These are phyloP conservation scores for Tephrocybe sp. DNA, from an alignment of 768 basidiomycete genomes.

Conservation along the genomic window DNA sequence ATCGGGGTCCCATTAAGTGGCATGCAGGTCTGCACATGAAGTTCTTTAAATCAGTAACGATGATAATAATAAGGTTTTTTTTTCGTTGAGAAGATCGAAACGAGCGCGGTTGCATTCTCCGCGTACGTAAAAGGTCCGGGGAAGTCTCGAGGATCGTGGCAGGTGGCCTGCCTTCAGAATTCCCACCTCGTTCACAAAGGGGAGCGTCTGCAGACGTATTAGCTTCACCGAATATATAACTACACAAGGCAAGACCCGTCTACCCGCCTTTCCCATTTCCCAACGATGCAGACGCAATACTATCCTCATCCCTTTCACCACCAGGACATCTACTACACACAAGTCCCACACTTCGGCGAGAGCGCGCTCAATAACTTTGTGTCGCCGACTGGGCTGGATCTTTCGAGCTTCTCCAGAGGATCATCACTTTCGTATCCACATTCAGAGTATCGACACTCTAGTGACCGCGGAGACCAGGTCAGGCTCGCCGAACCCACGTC, in stretches of 20 bases:
- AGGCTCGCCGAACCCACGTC: conserved; percentile 28
- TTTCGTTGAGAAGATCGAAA: conserved; percentile 30
- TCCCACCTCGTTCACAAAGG: conserved; percentile 41
- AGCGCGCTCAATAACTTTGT: conserved; percentile 28
- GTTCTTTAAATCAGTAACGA: not conserved
- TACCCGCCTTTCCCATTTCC: conserved; percentile 33
- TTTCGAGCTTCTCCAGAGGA: conserved; percentile 50
- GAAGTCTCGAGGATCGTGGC: conserved; percentile 41
- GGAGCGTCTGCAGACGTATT: conserved; percentile 41
- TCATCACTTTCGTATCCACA: conserved; percentile 46
- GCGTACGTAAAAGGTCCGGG: conserved; percentile 46
- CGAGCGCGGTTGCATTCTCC: conserved; percentile 39
- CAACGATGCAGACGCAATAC: conserved; percentile 39
- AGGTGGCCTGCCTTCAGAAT: conserved; percentile 45
- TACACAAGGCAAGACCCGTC: conserved; percentile 29
- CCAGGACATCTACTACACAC: conserved; percentile 28
- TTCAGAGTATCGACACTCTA: conserved; percentile 42
- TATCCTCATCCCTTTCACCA: conserved; percentile 27
- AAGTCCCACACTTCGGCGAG: conserved; percentile 14
- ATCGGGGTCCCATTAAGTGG: conserved; percentile 12
- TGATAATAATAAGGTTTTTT: conserved; percentile 15
- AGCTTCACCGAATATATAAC: conserved; percentile 48
- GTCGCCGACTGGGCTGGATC: conserved; percentile 33
- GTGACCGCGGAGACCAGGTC: conserved; percentile 37
- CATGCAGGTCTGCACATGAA: conserved; percentile 6